Conservation (phyloP, 2,329 filamentous ascomycete species). For the Lasiodiplodia gonubiensis region DNA sequence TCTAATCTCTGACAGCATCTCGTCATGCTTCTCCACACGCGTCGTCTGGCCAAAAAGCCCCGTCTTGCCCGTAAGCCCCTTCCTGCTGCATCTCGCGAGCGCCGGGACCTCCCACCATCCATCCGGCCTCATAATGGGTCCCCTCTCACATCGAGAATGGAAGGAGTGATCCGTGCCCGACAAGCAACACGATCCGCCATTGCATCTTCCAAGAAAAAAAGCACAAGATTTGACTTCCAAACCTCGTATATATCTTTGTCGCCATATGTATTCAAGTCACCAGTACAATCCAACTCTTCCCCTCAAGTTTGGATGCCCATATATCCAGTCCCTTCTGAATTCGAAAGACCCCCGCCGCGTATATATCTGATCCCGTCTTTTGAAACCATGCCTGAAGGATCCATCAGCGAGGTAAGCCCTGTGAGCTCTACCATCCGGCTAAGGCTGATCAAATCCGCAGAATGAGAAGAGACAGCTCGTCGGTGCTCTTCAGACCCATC, state of each 20-base stretch:
- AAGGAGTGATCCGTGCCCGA: conserved; percentile 20
- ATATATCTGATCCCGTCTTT: conserved; percentile 36
- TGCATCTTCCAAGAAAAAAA: background rate
- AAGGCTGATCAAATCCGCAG: conserved; percentile 35
- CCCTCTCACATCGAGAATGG: background rate
- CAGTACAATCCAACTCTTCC: background rate
- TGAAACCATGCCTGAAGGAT: conserved; percentile 37
- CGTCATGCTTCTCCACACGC: conserved; percentile 14
- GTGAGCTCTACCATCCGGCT: background rate
- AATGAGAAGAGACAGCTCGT: conserved; percentile 63
- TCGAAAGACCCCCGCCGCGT: conserved; percentile 34
- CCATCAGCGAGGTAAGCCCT: conserved; percentile 37
- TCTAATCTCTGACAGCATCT: conserved; percentile 22
- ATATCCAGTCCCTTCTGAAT: conserved; percentile 10
- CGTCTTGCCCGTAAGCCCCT: background rate
- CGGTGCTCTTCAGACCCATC: conserved; percentile 67
- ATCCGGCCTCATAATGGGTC: background rate
- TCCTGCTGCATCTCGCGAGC: background rate
- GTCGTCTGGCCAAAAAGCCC: background rate
- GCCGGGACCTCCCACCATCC: background rate
- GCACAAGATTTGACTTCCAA: background rate
- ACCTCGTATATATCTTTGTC: background rate
- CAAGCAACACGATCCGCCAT: background rate
- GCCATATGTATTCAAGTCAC: background rate
- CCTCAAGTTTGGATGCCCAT: background rate